A percentile compares a stretch with the other conserved stretches of the same genome.
phyloP scores from a whole-genome alignment of 768 basidiomycete species.

The Omphalotus guepiniiformis region DNA sequence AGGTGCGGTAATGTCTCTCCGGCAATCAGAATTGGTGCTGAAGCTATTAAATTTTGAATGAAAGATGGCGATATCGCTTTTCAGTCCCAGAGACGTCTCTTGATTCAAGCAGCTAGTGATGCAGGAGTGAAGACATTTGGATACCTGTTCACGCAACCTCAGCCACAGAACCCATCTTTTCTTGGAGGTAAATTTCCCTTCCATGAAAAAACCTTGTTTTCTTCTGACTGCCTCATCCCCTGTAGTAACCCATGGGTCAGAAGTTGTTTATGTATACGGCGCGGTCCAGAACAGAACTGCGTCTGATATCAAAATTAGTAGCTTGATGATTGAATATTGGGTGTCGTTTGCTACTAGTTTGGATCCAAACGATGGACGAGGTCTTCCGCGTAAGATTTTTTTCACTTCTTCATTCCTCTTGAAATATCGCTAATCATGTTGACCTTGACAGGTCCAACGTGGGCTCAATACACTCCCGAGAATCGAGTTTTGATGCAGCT shows the following conservation, averaged over 20 bases:
- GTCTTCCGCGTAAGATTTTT: conserved; percentile 14
- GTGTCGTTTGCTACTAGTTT: conserved; percentile 26
- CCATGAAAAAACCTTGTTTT: neutral
- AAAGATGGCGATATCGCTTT: conserved; percentile 23
- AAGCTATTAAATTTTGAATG: neutral
- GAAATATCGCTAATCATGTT: neutral
- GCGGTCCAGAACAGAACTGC: conserved; percentile 11
- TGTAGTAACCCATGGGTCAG: conserved; percentile 28
- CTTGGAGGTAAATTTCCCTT: conserved; percentile 13
- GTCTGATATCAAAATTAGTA: conserved; percentile 17
- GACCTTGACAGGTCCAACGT: conserved; percentile 5
- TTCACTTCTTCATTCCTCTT: neutral
- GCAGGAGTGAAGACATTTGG: conserved; percentile 3
- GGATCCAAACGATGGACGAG: conserved; percentile 27
- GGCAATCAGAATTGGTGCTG: neutral
- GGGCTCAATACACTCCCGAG: conserved; percentile 9
- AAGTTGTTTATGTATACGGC: conserved; percentile 29
- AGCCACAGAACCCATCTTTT: conserved; percentile 5
- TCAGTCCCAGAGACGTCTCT: conserved; percentile 14
- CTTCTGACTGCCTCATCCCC: too few relatives aligned
- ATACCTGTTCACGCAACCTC: conserved; percentile 17
- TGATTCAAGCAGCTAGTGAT: conserved; percentile 6
- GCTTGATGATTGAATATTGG: conserved; percentile 27
- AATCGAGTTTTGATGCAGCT: conserved; percentile 20
- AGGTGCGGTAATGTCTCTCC: neutral